Percentiles rank a stretch among this genome's conserved stretches.
Conservation (phyloP, 495 filamentous ascomycete species). For the Penicillium waksmanii region DNA sequence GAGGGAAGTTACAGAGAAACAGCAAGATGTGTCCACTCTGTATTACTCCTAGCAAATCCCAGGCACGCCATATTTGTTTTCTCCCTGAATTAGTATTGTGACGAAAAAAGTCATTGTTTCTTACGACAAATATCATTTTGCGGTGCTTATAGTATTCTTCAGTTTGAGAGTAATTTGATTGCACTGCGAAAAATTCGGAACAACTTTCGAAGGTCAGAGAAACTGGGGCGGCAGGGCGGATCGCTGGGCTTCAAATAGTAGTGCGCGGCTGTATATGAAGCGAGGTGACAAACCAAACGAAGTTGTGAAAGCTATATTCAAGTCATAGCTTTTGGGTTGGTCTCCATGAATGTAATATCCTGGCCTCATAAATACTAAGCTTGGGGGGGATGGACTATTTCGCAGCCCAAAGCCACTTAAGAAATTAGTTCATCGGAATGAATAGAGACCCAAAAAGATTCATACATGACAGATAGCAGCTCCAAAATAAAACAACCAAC, state of each 20-base stretch:
- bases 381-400: not conserved
- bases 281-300: not conserved
- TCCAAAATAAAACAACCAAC: conserved; percentile 8
- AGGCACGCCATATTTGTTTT: too few relatives aligned
- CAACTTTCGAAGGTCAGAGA: too few relatives aligned
- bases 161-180: too few relatives aligned
- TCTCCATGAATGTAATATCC: not conserved
- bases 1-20: too few relatives aligned
- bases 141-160: too few relatives aligned
- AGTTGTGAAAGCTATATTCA: not conserved
- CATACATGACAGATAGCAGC: not conserved
- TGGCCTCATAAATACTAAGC: not conserved
- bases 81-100: too few relatives aligned
- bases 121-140: too few relatives aligned
- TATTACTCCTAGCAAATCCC: too few relatives aligned
- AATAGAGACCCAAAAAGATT: not conserved
- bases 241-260: not conserved
- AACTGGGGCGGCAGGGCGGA: too few relatives aligned
- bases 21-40: too few relatives aligned
- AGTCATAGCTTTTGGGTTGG: not conserved
- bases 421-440: conserved; percentile 1
- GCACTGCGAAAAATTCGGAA: too few relatives aligned
- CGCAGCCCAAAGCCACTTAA: not conserved
- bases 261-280: not conserved
- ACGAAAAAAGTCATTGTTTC: too few relatives aligned